Percentiles rank a stretch among this genome's conserved stretches.
Evolutionary conservation across 371 early-diverging fungal genomes (phyloP).

Genomic region (Saksenaea vasiformis): DNA sequence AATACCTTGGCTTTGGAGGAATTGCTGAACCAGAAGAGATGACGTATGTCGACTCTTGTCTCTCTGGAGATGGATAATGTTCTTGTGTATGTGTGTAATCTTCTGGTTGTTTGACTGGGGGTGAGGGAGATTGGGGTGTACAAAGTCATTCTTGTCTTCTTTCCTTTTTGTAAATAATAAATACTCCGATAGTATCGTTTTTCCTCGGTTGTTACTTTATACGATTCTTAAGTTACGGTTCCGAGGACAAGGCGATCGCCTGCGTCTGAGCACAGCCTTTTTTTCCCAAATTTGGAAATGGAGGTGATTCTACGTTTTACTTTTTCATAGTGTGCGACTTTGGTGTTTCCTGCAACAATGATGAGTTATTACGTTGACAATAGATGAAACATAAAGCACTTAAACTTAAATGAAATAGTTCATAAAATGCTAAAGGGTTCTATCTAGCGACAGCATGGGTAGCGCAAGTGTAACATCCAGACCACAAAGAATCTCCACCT

Average conservation of each 20-base stretch:
- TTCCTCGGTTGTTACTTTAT: not conserved
- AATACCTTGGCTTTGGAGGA: conserved; percentile 65
- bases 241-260: conserved; percentile 2
- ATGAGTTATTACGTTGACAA: not conserved
- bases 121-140: not conserved
- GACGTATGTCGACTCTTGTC: not conserved
- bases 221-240: not conserved
- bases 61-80: not conserved
- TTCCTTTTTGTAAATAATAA: conserved; percentile 1
- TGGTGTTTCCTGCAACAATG: not conserved
- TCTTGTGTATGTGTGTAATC: not conserved
- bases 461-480: conserved; percentile 4
- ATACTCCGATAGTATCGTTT: not conserved
- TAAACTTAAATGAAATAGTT: conserved; percentile 3
- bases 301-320: not conserved
- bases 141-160: not conserved
- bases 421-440: not conserved
- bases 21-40: conserved; percentile 33
- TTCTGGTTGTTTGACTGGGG: not conserved
- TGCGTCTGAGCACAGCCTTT: conserved; percentile 2
- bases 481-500: not conserved
- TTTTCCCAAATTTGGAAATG: not conserved
- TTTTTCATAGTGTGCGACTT: not conserved
- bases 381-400: not conserved
- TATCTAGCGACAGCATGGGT: not conserved